A percentile compares a stretch with the other conserved stretches of the same genome.
phyloP scores from a whole-genome alignment of 176 grass and related monocot species.

The Typha latifolia region DNA sequence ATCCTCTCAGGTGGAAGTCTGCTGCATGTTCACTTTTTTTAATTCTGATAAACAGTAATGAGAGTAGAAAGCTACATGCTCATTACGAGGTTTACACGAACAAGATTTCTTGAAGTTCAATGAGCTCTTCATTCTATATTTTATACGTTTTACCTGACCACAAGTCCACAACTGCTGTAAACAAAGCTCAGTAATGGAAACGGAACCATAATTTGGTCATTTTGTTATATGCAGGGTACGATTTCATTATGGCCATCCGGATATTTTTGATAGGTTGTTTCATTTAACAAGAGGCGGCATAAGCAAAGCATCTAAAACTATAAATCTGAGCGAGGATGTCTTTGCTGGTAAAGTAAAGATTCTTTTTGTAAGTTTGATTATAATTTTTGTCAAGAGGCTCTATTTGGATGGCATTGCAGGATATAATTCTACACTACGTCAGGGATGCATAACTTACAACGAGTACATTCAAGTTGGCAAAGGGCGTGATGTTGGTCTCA shows the following conservation, averaged over 20 bases:
- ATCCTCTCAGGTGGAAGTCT: slow-evolving; percentile 64
- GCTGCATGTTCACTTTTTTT: slow-evolving; percentile 5
- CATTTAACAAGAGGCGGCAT: slow-evolving; percentile 85
- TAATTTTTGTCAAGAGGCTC: background rate
- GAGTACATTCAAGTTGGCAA: slow-evolving; percentile 98
- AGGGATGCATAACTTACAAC: slow-evolving; percentile 77
- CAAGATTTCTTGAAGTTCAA: too few species aligned
- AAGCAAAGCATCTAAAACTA: slow-evolving; percentile 99
- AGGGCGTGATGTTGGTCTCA: slow-evolving; percentile 94
- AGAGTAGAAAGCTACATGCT: background rate
- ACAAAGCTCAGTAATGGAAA: background rate
- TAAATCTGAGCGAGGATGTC: slow-evolving; percentile 95
- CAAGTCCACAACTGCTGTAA: too few species aligned
- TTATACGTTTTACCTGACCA: too few species aligned
- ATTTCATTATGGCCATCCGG: slow-evolving; percentile 98
- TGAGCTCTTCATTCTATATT: too few species aligned
- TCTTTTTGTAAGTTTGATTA: background rate
- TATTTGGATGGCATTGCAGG: slow-evolving; percentile 28
- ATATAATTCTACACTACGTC: slow-evolving; percentile 81
- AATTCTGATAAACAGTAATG: background rate
- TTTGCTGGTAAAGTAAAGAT: slow-evolving; percentile 60
- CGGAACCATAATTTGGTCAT: background rate
- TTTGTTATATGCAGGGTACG: slow-evolving; percentile 46
- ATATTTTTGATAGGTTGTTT: slow-evolving; percentile 88
- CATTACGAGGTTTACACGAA: background rate